Evolutionary conservation across 148 eudicot genomes (phyloP).

Genomic region (Fagopyrum tataricum): DNA sequence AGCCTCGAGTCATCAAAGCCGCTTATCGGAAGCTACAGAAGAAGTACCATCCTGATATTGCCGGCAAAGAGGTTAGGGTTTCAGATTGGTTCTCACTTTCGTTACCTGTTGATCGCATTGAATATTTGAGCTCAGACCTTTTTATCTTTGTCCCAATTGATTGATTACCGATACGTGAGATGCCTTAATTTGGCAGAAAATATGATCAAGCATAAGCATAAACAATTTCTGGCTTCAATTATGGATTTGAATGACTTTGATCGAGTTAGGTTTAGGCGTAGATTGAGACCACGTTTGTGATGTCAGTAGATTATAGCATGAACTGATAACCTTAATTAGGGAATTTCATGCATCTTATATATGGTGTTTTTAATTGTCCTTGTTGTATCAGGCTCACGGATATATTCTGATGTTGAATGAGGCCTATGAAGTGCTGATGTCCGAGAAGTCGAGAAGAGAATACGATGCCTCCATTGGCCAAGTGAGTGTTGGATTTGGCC

Average conservation of each 20-base stretch:
- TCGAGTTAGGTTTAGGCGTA: neutral
- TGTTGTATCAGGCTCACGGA: conserved; percentile 38
- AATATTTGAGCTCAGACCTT: too few relatives aligned
- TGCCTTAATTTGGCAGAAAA: too few relatives aligned
- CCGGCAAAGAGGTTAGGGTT: conserved; percentile 39
- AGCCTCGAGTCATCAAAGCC: conserved; percentile 35
- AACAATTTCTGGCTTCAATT: too few relatives aligned
- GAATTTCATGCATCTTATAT: neutral
- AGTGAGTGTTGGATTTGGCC: neutral
- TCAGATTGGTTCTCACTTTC: neutral
- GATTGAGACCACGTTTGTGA: neutral
- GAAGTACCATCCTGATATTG: conserved; percentile 61
- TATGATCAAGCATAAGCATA: too few relatives aligned
- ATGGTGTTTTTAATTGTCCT: too few relatives aligned
- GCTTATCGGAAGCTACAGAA: conserved; percentile 50
- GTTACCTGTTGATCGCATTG: neutral
- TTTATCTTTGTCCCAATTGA: neutral
- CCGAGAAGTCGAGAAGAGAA: conserved; percentile 36
- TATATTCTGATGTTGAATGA: conserved; percentile 39
- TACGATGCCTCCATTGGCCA: conserved; percentile 45
- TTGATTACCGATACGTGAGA: too few relatives aligned
- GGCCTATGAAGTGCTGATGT: conserved; percentile 45
- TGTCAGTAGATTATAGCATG: neutral
- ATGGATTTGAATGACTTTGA: too few relatives aligned
- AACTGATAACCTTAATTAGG: neutral